Base-by-base conservation (phyloP, 352 stramenopile genomes). In the Halophytophthora batemanensis region DNA sequence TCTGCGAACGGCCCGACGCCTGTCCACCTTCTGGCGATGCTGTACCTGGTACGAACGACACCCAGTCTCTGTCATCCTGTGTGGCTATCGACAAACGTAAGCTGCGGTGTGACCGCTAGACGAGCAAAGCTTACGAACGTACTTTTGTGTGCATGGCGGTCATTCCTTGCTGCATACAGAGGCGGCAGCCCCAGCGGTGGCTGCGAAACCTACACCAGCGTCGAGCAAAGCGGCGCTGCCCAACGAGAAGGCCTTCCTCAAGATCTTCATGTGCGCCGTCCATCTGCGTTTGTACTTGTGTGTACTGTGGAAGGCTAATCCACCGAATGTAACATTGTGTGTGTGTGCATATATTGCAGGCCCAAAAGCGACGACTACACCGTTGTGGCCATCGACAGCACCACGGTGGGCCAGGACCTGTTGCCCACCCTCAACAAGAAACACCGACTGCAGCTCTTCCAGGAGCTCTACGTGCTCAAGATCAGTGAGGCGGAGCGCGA, bases 361-460 rank as follows among this genome's bases (percentile, higher is more conserved):
- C 85, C 85, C 0, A 95, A 91, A 68, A 90, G 80, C 45, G 82
- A 95, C 37, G 83, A 95, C 66, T 93, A 95, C 71, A 92, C 85
- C 5, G 85, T 95, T 35, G 83, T 93, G 18, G 78, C 85, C 2
- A 86, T 95, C 56, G 83, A 93, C 39, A 66, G 68, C 58, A 89
- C 56, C 2, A 95, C 79, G 7, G 79, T 85, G 1, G 82, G 85
- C 17, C 82, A 91, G 56, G 82, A 95, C 40, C 54, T 95, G 25
- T 41, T 95, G 42, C 85, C 85, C 15, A 89, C 82, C n/a, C 66
- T 95, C 2, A 92, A 90, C 61, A 95, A 92, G 41, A 93, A 93
- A 55, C 85, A 95, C 47, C 71, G 82, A 0, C 59, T 95, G 4
- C 81, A 90, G 45, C 71, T 92, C 2, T 91, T 92, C 69, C 81